Base-by-base conservation (phyloP, 78 protist genomes). In the Dictyostelium purpureum region DNA sequence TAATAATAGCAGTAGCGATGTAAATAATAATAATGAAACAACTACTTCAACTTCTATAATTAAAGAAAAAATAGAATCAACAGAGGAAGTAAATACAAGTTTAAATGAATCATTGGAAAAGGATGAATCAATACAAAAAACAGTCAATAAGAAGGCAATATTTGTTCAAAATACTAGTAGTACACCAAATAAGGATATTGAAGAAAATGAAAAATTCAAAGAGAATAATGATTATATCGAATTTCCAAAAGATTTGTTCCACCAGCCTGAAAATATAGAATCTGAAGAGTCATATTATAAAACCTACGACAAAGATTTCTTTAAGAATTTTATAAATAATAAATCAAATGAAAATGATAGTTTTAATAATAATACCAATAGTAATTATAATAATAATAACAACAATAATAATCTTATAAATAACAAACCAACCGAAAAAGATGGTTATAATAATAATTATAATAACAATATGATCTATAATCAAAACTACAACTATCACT, bases 171-270 rank as follows among this genome's bases (percentile, higher is more conserved):
- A 69, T 42, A 69, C 47, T 40, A 40, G n/a, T 16, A 69, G 81
- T 14, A 52, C 66, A 21, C 54, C 31, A 75, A 35, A 6, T 26
- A 35, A 51, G 19, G 33, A 24, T 10, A 75, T 40, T 11, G 26
- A 1, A 71, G 56, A 71, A 11, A 4, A 33, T 18, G 26, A 26
- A 43, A 75, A 45, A 57, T 43, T 40, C 40, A 51, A 18, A 77
- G 28, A 31, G 16, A 77, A 56, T 51, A 31, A 51, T 42, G 85
- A 77, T 57, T 51, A 51, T 42, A 77, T 77, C 4, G 76, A 69
- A 42, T 69, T 69, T 40, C 76, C 76, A 35, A 69, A 11, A 69
- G 76, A 69, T n/a, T 31, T 69, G 12, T 69, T 69, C n/a, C 52
- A 69, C 35, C 47, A 69, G n/a, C 0, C 52, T 40, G 76, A 69